These are phyloP conservation scores for Pseudonitzschia pungens DNA, from an alignment of 108 stramenopile species.

Conservation along the genomic window DNA sequence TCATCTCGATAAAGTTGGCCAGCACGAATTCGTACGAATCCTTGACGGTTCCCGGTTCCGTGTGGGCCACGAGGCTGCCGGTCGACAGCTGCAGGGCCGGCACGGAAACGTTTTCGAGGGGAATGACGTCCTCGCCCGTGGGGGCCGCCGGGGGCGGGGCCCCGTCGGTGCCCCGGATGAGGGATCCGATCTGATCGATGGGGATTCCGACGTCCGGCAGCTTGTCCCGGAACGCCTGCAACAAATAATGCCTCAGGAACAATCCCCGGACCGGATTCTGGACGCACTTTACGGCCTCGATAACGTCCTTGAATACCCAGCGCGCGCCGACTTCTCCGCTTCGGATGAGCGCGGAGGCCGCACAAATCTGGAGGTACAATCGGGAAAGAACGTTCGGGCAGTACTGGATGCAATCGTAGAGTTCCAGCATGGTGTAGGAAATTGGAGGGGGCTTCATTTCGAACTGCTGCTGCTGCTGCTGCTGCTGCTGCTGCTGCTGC, in stretches of 20 bases:
- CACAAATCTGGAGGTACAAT: slow-evolving; percentile 97
- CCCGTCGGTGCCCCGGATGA: not conserved
- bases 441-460: slow-evolving; percentile 18
- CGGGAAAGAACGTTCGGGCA: slow-evolving; percentile 94
- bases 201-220: slow-evolving; percentile 83
- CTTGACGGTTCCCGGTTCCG: slow-evolving; percentile 66
- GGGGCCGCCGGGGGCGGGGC: slow-evolving; percentile 7
- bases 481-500: not conserved
- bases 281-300: slow-evolving; percentile 96
- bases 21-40: slow-evolving; percentile 95
- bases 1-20: slow-evolving; percentile 95
- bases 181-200: slow-evolving; percentile 6
- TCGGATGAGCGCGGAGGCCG: slow-evolving; percentile 92
- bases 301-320: slow-evolving; percentile 92
- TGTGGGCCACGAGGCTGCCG: slow-evolving; percentile 5
- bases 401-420: slow-evolving; percentile 93
- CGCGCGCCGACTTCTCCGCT: slow-evolving; percentile 63
- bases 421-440: slow-evolving; percentile 73
- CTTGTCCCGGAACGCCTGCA: slow-evolving; percentile 87
- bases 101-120: not conserved
- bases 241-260: slow-evolving; percentile 96
- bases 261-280: slow-evolving; percentile 98
- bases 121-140: slow-evolving; percentile 4
- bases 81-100: slow-evolving; percentile 22
- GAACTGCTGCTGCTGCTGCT: not conserved